phyloP scores from a whole-genome alignment of 2,329 filamentous ascomycete species.

The Xylaria polymorpha region DNA sequence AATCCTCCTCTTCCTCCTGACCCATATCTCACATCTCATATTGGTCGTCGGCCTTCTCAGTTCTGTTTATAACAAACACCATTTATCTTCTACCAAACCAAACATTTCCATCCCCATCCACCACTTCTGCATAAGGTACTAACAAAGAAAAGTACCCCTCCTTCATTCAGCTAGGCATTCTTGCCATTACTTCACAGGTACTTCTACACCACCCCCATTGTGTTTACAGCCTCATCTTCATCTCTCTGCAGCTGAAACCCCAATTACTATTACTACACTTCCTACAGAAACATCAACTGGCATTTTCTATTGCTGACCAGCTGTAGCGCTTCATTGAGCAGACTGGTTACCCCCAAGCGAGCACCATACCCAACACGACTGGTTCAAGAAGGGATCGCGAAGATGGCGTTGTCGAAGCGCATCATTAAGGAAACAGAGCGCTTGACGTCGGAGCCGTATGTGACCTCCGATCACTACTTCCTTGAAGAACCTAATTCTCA shows the following conservation, averaged over 20 bases:
- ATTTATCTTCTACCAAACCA: background rate
- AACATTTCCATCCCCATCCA: constrained; percentile 2
- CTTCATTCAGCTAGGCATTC: constrained; percentile 18
- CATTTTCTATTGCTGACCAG: background rate
- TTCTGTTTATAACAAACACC: background rate
- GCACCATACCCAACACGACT: constrained; percentile 1
- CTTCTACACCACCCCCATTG: background rate
- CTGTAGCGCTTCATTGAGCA: background rate
- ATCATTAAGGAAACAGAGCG: constrained; percentile 99
- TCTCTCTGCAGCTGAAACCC: background rate
- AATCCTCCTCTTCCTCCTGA: too few species aligned
- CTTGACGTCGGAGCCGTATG: constrained; percentile 95
- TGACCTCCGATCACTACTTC: constrained; percentile 21
- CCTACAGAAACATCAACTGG: background rate
- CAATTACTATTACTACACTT: background rate
- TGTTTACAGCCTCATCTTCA: constrained; percentile 23
- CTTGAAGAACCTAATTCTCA: constrained; percentile 3
- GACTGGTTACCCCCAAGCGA: background rate
- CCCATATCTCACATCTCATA: background rate
- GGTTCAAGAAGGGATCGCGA: constrained; percentile 7
- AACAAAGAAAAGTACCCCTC: constrained; percentile 25
- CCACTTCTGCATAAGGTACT: background rate
- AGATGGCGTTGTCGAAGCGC: constrained; percentile 88
- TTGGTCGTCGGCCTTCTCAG: too few species aligned
- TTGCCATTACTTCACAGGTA: constrained; percentile 28